phyloP scores from a whole-genome alignment of 805 yeast species.

The Yarrowia sp. region DNA sequence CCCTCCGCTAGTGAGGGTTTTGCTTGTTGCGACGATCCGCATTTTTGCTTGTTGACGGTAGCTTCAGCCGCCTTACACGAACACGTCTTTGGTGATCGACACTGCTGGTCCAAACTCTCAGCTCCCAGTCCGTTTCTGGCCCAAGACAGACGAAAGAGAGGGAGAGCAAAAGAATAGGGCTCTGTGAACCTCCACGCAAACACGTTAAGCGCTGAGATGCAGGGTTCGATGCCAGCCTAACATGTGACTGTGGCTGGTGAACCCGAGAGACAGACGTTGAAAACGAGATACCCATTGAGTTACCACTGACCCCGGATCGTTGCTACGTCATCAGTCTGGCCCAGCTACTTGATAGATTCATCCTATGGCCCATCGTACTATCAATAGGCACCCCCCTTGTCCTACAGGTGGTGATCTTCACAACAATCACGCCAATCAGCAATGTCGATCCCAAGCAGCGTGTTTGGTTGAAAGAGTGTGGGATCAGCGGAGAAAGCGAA shows the following conservation, averaged over 20 bases:
- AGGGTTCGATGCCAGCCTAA: constrained; percentile 6
- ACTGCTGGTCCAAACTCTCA: neutral
- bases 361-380: constrained; percentile 10
- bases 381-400: constrained; percentile 15
- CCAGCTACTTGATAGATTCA: neutral
- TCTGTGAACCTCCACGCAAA: neutral
- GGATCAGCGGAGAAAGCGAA: constrained; percentile 11
- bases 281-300: neutral
- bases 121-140: constrained; percentile 10
- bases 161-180: neutral
- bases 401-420: constrained; percentile 5
- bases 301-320: neutral
- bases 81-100: constrained; percentile 23
- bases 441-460: constrained; percentile 36
- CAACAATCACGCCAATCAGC: constrained; percentile 37
- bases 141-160: neutral
- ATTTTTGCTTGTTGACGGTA: constrained; percentile 15
- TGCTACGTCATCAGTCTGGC: neutral
- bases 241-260: neutral
- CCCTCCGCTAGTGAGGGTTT: constrained; percentile 1
- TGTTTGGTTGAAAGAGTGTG: constrained; percentile 9
- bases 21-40: constrained; percentile 24
- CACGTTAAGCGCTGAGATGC: neutral
- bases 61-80: constrained; percentile 36
- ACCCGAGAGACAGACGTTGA: neutral